Evolutionary conservation across 2,329 filamentous ascomycete species (phyloP), one percentile per base, ranked within the genome.

Genomic region (Aspergillus sp.): DNA sequence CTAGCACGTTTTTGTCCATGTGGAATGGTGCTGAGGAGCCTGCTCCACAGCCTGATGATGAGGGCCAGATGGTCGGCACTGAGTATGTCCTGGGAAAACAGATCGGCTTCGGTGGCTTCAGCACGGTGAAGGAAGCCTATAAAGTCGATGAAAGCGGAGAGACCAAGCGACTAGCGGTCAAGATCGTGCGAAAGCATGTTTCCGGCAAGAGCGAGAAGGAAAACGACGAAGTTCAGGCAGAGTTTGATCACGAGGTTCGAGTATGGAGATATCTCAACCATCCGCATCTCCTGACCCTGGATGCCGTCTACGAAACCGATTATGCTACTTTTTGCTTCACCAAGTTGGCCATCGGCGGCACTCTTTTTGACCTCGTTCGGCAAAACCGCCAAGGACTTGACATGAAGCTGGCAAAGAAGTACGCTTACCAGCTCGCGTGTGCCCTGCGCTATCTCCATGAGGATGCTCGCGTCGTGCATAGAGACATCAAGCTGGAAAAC

Each of bases 301-400:
- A 86, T 52, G 78, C 81, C 4, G 84, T 87, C 17, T 86, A 85
- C 65, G 83, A 85, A 57, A 85, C 83, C 13, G 81, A 85, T 43
- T 85, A 81, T 61, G 84, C 84, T n/a, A 87, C 84, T 0, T 87
- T 85, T 57, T 87, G 84, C 63, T 85, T 87, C 65, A 87, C 84
- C 51, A 81, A 81, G 52, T 69, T 87, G 50, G 83, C 82, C 57
- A 79, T 80, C 26, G 83, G 83, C 38, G 85, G 85, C 2, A 87
- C 83, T 3, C 73, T 88, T 8, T 85, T 84, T 60, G 84, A 87
- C 56, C 64, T 86, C 14, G 73, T 88, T 19, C 79, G 80, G 44
- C 74, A 78, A 45, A 79, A 80, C 43, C 79, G 83, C 17, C 63
- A 72, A 47, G 82, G 83, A 1, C 65, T 87, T 7, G 66, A 75